phyloP scores from a whole-genome alignment of 2,329 filamentous ascomycete genomes.

The Graphilbum ipis-grandicollis region DNA sequence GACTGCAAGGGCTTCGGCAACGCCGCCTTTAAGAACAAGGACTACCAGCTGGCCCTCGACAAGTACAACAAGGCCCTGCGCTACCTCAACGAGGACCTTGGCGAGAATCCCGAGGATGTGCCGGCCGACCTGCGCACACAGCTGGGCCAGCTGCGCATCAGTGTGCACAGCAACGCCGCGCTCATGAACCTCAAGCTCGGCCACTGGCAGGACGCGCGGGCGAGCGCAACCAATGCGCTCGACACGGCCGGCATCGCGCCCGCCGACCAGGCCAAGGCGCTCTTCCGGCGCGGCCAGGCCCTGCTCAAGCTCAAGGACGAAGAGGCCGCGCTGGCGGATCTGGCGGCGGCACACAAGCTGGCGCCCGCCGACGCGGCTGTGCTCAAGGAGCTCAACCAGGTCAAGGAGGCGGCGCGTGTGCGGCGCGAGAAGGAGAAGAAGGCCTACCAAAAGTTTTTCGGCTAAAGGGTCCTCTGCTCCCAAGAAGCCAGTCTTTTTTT shows the following conservation, averaged over 20 bases:
- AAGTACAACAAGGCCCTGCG: conserved; percentile 92
- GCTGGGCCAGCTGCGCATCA: conserved; percentile 61
- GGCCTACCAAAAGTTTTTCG: conserved; percentile 87
- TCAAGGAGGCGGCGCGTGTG: conserved; percentile 60
- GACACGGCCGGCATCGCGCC: conserved; percentile 48
- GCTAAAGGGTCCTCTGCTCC: conserved; percentile 40
- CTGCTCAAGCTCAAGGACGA: conserved; percentile 64
- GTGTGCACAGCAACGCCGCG: conserved; percentile 75
- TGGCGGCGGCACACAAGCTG: conserved; percentile 59
- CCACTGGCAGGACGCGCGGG: conserved; percentile 51
- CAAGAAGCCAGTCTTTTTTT: neutral
- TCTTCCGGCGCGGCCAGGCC: conserved; percentile 71
- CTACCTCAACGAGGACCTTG: conserved; percentile 74
- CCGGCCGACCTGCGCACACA: conserved; percentile 47
- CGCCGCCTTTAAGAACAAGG: conserved; percentile 69
- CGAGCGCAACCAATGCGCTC: conserved; percentile 56
- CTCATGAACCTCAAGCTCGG: conserved; percentile 70
- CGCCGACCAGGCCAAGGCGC: conserved; percentile 73
- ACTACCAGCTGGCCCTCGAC: conserved; percentile 53
- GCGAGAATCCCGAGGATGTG: conserved; percentile 56
- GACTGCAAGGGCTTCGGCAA: conserved; percentile 89
- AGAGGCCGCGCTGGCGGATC: conserved; percentile 58
- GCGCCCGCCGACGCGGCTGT: conserved; percentile 62
- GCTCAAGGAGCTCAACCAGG: conserved; percentile 52
- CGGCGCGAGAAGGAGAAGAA: conserved; percentile 79